Base-by-base conservation (phyloP, 2,329 filamentous ascomycete species). In the Fusarium chuoi region DNA sequence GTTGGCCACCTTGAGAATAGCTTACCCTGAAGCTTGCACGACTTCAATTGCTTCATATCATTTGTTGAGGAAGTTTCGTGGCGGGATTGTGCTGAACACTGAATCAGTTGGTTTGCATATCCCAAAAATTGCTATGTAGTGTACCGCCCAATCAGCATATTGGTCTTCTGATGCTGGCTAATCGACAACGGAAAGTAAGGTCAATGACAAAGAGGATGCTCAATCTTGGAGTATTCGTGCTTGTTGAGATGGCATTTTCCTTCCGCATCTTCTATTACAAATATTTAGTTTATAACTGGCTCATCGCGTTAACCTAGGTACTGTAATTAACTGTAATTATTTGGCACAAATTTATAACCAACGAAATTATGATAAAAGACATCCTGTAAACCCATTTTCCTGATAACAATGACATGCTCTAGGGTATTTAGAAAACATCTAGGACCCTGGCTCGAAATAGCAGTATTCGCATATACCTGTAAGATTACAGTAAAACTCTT, bases 181-280 rank as follows among this genome's bases (percentile, higher is more conserved):
- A 15, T 4, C 13, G 12, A 8, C 10, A 2, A 1, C 11, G 3
- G 9, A 6, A 22, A 10, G 0, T 7, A 9, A 0, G 4, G 11
- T 13, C 11, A 7, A 18, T 5, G 1, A 12, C 0, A 11, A 8
- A 5, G 3, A 18, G 3, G 12, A 14, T 8, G 12, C 38, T 22
- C 38, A 22, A 22, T 39, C 7, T 22, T 8, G 7, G 13, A 22
- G 20, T 1, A 13, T 22, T 39, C 12, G 12, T 39, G 11, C 20
- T 39, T 39, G 22, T n/a, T 41, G 2, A 42, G 14, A 10, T 4
- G 15, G 8, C 8, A 6, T n/a, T 42, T 10, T 15, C 6, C 15
- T n/a, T 42, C 3, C 14, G 14, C 14, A 15, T n/a, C 22, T n/a
- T 15, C n/a, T 24, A 5, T 24, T 0, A 7, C n/a, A 5, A 4